Base-by-base conservation (phyloP, 108 stramenopile species). In the Asterionellopsis glacialis region DNA sequence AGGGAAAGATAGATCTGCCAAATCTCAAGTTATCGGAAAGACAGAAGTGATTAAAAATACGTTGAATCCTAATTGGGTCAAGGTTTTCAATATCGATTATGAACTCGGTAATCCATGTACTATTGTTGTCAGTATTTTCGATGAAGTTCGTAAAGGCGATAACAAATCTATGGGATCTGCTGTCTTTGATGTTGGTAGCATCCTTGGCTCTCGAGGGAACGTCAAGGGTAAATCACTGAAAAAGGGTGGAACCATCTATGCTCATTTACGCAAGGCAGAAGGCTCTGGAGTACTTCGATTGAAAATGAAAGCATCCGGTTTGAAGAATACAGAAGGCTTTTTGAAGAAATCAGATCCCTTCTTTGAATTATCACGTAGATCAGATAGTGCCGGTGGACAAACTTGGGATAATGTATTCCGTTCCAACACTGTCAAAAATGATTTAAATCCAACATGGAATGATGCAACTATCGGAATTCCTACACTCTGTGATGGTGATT, bases 41-140 rank as follows among this genome's bases (percentile, higher is more conserved):
- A 85, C 88, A 0, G 88, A 90, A 71, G 75, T 74, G 14, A 68
- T 85, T 40, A 85, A 85, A 55, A 90, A 90, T 38, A 74, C 57
- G 0, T 61, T 85, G n/a, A 67, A 66, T 68, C 88, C 88, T 5
- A 63, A 83, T 26, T 90, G 82, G 82, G 71, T 65, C 22, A 76
- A 76, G 13, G 60, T 80, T 11, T 86, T 90, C 44, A 13, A 59
- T 5, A 60, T 86, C 18, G 84, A 90, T 38, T 83, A 86, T 56
- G 75, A 77, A 56, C 75, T 90, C 16, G 88, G 88, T 33, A 73
- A 68, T 42, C 78, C 79, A 11, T 58, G 51, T 15, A 81, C 82
- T 33, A 14, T 81, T 41, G 68, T 68, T 24, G 59, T 81, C 41
- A 65, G 45, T 14, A 57, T 81, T 11, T 81, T 66, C 53, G 80